Conservation (phyloP, 495 filamentous ascomycete genomes). For the Penicillium macrosclerotiorum region DNA sequence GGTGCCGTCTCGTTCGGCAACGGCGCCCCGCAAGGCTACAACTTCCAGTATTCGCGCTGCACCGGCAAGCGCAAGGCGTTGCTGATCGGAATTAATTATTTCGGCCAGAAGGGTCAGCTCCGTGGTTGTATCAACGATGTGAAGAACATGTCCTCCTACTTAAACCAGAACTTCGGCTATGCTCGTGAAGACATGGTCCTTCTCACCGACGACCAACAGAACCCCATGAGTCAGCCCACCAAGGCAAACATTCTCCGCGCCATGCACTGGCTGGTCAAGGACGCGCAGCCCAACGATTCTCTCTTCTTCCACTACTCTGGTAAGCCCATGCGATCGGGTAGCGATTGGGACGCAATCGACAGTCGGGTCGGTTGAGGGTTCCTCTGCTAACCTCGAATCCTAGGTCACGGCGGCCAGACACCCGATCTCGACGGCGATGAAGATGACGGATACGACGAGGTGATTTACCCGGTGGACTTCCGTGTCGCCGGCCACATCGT, state of each 20-base stretch:
- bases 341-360: no score
- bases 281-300: slow-evolving; percentile 89
- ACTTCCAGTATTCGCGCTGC: slow-evolving; percentile 89
- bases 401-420: slow-evolving; percentile 96
- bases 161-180: slow-evolving; percentile 90
- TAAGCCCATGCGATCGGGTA: no score
- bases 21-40: slow-evolving; percentile 75
- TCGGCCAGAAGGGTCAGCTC: slow-evolving; percentile 86
- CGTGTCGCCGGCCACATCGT: slow-evolving; percentile 87
- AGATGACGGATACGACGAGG: slow-evolving; percentile 94
- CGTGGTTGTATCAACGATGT: slow-evolving; percentile 98
- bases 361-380: no score
- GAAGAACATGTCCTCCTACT: slow-evolving; percentile 91
- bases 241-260: slow-evolving; percentile 94
- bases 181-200: slow-evolving; percentile 97
- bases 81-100: slow-evolving; percentile 97
- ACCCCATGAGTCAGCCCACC: slow-evolving; percentile 94
- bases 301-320: slow-evolving; percentile 99
- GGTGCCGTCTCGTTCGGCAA: slow-evolving; percentile 62
- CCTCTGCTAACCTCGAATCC: slow-evolving; percentile 2
- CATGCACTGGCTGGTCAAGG: slow-evolving; percentile 98
- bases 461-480: slow-evolving; percentile 97
- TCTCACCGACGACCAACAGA: slow-evolving; percentile 94
- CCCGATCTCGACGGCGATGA: slow-evolving; percentile 92
- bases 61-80: slow-evolving; percentile 89